These are phyloP conservation scores for Durotheca rogersii DNA, from an alignment of 495 filamentous ascomycete genomes.

Conservation along the genomic window DNA sequence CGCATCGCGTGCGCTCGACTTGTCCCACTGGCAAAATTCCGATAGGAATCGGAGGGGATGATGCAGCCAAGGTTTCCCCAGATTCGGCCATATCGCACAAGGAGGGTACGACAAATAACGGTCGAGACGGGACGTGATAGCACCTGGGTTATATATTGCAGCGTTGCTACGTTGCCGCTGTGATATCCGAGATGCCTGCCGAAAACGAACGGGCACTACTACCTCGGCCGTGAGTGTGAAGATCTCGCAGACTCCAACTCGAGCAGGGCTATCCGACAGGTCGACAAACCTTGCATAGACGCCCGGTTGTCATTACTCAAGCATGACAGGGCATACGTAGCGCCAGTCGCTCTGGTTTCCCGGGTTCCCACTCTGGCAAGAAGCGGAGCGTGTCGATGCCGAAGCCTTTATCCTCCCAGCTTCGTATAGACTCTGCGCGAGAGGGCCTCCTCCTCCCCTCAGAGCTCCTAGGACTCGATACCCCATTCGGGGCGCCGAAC, in stretches of 20 bases:
- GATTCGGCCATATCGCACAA: slow-evolving; percentile 27
- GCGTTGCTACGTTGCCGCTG: slow-evolving; percentile 27
- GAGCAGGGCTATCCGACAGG: slow-evolving; percentile 13
- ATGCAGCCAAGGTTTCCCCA: slow-evolving; percentile 28
- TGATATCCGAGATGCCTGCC: slow-evolving; percentile 32
- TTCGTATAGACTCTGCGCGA: slow-evolving; percentile 5
- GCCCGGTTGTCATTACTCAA: slow-evolving; percentile 22
- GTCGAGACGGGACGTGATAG: slow-evolving; percentile 17
- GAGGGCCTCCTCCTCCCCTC: background rate
- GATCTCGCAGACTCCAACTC: slow-evolving; percentile 15
- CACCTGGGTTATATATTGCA: slow-evolving; percentile 15
- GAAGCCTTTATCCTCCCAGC: slow-evolving; percentile 14
- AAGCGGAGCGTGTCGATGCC: slow-evolving; percentile 14
- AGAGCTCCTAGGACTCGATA: slow-evolving; percentile 26
- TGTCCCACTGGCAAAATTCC: background rate
- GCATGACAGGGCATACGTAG: slow-evolving; percentile 20
- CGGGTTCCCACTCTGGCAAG: slow-evolving; percentile 8
- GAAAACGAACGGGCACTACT: slow-evolving; percentile 27
- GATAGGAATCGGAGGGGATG: slow-evolving; percentile 7
- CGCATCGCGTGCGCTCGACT: slow-evolving; percentile 1
- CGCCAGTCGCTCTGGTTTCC: slow-evolving; percentile 18
- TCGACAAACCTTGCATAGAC: slow-evolving; percentile 6
- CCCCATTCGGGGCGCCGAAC: slow-evolving; percentile 13
- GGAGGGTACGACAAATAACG: slow-evolving; percentile 22
- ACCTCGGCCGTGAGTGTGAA: slow-evolving; percentile 26